Evolutionary conservation across 2,329 filamentous ascomycete species (phyloP).

Genomic region (Ceratocystis alfenasii): DNA sequence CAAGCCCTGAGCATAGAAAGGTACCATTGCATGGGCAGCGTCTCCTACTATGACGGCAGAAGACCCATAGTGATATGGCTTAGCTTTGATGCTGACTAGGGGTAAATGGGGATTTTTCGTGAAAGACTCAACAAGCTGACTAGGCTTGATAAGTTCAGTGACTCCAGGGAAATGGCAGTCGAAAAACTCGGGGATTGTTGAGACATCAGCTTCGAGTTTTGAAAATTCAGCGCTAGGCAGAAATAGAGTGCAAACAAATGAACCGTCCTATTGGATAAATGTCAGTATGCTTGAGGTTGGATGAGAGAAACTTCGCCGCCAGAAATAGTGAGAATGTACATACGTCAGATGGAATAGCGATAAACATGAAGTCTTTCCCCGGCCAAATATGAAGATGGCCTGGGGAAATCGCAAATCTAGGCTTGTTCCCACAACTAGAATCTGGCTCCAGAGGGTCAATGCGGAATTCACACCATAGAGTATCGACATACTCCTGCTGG

Average conservation of each 20-base stretch:
- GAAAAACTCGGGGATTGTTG: conserved; percentile 59
- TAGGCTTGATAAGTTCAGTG: conserved; percentile 53
- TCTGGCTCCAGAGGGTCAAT: conserved; percentile 44
- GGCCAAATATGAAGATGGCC: conserved; percentile 98
- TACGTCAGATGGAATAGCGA: conserved; percentile 70
- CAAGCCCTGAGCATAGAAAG: conserved; percentile 97
- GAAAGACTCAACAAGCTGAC: conserved; percentile 64
- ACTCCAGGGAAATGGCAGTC: conserved; percentile 78
- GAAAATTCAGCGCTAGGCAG: conserved; percentile 60
- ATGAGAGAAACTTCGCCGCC: background rate
- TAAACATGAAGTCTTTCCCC: conserved; percentile 91
- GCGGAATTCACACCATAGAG: conserved; percentile 91
- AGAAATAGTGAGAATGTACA: conserved; percentile 24
- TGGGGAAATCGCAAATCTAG: conserved; percentile 66
- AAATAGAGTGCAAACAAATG: conserved; percentile 92
- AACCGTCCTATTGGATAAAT: conserved; percentile 50
- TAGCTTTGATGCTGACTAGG: conserved; percentile 85
- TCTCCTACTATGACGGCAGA: conserved; percentile 81
- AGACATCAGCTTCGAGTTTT: conserved; percentile 51
- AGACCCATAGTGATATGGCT: conserved; percentile 67
- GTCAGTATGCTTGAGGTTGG: background rate
- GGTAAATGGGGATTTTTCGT: conserved; percentile 75
- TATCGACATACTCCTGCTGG: conserved; percentile 88
- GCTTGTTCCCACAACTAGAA: conserved; percentile 27
- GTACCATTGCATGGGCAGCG: conserved; percentile 93